These are phyloP conservation scores for Tilletia caries DNA, from an alignment of 1,284 basidiomycete species.

Conservation along the genomic window DNA sequence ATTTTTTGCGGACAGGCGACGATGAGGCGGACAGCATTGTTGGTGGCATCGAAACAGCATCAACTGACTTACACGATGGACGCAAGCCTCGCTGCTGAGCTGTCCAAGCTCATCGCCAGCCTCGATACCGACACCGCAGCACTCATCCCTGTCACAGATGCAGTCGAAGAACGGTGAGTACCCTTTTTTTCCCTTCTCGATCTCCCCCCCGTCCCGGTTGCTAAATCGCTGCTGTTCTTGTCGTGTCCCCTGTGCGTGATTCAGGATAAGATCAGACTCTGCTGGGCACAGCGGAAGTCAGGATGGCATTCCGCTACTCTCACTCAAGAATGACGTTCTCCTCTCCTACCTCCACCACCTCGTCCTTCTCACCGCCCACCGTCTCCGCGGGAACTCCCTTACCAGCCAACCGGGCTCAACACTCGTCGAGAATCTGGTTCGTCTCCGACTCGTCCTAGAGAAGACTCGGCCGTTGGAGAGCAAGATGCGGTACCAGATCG, in stretches of 20 bases:
- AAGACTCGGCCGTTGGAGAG: constrained; percentile 66
- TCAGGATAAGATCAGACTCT: not conserved
- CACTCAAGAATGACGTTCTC: constrained; percentile 79
- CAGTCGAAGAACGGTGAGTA: not conserved
- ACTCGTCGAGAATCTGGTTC: constrained; percentile 38
- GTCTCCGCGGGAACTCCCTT: constrained; percentile 35
- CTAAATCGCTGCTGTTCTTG: no score
- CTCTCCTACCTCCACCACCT: constrained; percentile 85
- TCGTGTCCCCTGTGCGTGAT: no score
- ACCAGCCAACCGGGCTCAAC: constrained; percentile 15
- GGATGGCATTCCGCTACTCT: constrained; percentile 82
- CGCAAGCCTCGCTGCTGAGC: not conserved
- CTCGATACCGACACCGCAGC: not conserved
- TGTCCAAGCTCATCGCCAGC: not conserved
- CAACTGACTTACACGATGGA: no score
- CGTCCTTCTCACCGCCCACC: constrained; percentile 58
- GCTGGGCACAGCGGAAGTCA: not conserved
- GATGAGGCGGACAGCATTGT: no score
- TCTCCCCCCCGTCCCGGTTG: no score
- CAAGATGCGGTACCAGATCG: constrained; percentile 89
- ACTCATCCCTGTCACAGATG: not conserved
- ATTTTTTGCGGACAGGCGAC: no score
- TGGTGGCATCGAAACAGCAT: no score
- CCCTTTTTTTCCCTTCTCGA: not conserved
- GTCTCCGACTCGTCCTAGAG: constrained; percentile 52